phyloP scores from a whole-genome alignment of 106 monocot genomes.

The Dioscorea alata region DNA sequence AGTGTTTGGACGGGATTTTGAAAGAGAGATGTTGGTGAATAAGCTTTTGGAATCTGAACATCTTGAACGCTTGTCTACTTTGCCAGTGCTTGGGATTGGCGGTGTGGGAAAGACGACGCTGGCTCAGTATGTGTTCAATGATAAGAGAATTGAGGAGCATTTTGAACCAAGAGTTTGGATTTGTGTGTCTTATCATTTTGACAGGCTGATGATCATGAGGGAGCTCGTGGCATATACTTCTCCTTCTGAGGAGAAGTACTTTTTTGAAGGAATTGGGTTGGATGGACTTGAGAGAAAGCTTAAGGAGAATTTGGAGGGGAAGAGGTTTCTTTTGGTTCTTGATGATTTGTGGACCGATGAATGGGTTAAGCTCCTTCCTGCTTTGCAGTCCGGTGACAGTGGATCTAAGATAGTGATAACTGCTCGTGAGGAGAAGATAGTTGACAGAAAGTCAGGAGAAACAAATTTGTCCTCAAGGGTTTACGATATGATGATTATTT shows the following conservation, averaged over 20 bases:
- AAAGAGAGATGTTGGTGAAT: too few species aligned
- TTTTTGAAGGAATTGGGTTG: background rate
- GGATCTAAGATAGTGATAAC: background rate
- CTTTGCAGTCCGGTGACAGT: background rate
- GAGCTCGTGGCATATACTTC: background rate
- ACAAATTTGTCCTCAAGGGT: background rate
- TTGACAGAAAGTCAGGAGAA: background rate
- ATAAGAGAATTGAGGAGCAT: background rate
- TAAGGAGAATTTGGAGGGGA: background rate
- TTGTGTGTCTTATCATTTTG: background rate
- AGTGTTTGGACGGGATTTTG: too few species aligned
- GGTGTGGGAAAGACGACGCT: background rate
- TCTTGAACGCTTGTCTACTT: too few species aligned
- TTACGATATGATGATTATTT: background rate
- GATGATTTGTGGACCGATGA: background rate
- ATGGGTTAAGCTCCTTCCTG: background rate
- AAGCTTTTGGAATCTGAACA: too few species aligned
- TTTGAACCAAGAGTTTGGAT: background rate
- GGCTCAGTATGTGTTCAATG: background rate
- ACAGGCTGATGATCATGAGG: background rate
- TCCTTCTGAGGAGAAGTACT: background rate
- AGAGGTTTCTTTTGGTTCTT: background rate
- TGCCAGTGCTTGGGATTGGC: background rate
- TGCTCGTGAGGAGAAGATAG: background rate
- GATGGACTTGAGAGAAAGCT: background rate